Evolutionary conservation across 176 grass and related monocot genomes (phyloP).

Genomic region (Lolium perenne): DNA sequence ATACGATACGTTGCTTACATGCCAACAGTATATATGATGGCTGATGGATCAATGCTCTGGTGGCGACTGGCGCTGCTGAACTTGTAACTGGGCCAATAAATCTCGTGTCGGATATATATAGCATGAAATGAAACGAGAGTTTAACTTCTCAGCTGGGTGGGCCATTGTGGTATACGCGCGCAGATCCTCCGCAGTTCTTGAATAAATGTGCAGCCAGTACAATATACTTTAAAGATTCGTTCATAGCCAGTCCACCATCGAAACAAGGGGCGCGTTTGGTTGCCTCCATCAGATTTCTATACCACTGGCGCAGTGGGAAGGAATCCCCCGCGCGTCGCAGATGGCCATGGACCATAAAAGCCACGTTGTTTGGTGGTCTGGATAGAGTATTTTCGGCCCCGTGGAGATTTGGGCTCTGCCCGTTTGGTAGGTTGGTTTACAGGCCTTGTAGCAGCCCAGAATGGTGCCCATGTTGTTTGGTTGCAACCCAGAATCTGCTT

Average conservation of each 20-base stretch:
- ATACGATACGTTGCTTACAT: no score
- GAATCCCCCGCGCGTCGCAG: no score
- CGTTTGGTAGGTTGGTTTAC: no score
- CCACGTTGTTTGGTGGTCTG: no score
- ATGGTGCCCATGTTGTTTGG: no score
- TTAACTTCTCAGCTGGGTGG: neutral
- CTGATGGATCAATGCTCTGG: neutral
- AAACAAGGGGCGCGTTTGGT: neutral
- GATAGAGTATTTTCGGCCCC: no score
- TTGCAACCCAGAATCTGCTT: no score
- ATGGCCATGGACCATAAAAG: no score
- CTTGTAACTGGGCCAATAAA: constrained; percentile 6
- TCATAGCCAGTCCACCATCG: neutral
- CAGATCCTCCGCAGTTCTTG: neutral
- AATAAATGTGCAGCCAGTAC: neutral
- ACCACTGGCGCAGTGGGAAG: no score
- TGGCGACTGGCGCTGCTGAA: neutral
- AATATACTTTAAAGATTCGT: neutral
- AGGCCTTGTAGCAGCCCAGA: no score
- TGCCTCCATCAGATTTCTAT: no score
- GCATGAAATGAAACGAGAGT: neutral
- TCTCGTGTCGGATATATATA: neutral
- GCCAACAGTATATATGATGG: neutral
- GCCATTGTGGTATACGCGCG: neutral
- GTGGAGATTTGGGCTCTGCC: no score